Base-by-base conservation (phyloP, 177 flowering plant genomes). In the Vitis hybrid region DNA sequence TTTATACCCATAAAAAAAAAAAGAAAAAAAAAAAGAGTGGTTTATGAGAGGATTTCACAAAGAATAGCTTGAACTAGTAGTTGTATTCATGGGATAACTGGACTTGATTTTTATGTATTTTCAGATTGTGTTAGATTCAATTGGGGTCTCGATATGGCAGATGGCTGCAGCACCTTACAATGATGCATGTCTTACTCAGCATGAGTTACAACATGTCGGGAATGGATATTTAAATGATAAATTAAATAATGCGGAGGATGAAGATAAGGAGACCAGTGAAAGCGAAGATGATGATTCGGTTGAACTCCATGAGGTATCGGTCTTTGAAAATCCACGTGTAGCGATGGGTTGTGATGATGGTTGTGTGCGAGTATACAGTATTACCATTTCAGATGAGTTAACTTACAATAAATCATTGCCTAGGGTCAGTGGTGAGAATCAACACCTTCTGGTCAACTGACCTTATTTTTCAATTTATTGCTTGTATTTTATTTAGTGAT, bases 311-410 rank as follows among this genome's bases (percentile, higher is more conserved):
- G 76, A 72, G 52, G 71, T 75, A 22, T 66, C 83, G 45, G 55
- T 49, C 67, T 12, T 50, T 64, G 75, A 79, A 71, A 60, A 76
- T 78, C 77, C 70, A 14, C 80, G 68, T 21, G 51, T 94, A 39
- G 99, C 98, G 3, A 19, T 94, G 73, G 96, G 81, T 66, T 91
- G 97, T 83, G 99, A 92, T 81, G 97, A 94, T 90, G 99, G 99
- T 29, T 83, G 92, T 76, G 91, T 96, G 56, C 82, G 94, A 51
- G 22, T 94, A 51, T 96, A 86, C 72, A 76, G 31, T 62, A 80
- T 87, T 2, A 65, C 85, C 62, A 92, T 85, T 18, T 79, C 78
- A 14, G 88, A 89, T 73, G 84, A 80, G 59, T 77, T 92, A 61
- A 77, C 68, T 45, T 89, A 86, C 70, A 59, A 64, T 48, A 88